Evolutionary conservation across 1,139 yeast genomes (phyloP).

Genomic region (Candida sojae): DNA sequence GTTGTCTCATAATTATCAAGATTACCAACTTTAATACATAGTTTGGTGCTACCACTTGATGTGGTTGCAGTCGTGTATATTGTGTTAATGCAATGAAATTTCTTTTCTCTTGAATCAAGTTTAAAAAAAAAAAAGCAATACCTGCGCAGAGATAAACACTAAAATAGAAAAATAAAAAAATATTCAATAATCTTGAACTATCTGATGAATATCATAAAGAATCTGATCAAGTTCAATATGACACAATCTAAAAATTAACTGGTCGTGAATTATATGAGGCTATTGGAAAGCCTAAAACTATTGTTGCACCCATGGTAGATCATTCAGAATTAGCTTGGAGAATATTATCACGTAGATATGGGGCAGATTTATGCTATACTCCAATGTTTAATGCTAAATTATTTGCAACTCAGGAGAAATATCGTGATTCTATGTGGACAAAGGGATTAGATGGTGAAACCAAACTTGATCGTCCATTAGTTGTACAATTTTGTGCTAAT

Average conservation of each 20-base stretch:
- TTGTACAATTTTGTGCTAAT: constrained; percentile 96
- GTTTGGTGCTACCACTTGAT: background rate
- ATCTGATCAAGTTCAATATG: background rate
- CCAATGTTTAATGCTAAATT: constrained; percentile 96
- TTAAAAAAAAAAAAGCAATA: too few species aligned
- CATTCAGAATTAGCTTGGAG: constrained; percentile 97
- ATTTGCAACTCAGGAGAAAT: constrained; percentile 82
- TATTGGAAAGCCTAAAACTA: constrained; percentile 74
- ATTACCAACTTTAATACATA: constrained; percentile 10
- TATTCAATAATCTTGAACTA: background rate
- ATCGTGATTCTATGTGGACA: constrained; percentile 76
- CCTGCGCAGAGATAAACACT: too few species aligned
- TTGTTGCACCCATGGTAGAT: constrained; percentile 99
- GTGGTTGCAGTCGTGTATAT: background rate
- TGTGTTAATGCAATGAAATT: too few species aligned
- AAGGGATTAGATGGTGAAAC: constrained; percentile 65
- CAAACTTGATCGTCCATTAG: constrained; percentile 70
- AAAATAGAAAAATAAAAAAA: background rate
- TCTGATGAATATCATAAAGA: background rate
- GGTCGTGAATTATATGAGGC: constrained; percentile 75
- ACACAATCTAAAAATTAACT: constrained; percentile 15
- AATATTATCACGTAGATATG: constrained; percentile 78
- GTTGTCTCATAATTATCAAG: constrained; percentile 13
- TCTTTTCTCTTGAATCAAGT: too few species aligned
- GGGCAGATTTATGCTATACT: constrained; percentile 92